Conservation (phyloP, 208 protist genomes). For the Vickermania ingenoplastis region DNA sequence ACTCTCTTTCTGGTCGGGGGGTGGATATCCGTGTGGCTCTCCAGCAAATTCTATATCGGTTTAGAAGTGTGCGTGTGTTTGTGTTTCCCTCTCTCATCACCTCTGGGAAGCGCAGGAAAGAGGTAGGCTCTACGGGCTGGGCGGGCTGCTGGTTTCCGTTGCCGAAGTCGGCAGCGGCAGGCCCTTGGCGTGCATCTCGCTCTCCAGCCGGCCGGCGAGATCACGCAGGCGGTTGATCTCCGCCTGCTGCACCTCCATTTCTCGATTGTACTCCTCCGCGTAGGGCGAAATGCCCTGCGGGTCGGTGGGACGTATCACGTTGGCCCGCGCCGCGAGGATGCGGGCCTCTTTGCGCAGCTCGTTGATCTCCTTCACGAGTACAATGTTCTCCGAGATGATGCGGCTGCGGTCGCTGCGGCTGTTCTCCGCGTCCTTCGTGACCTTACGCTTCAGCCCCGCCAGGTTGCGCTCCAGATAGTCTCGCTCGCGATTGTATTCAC, state of each 20-base stretch:
- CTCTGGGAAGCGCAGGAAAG: too few relatives aligned
- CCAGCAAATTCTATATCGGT: too few relatives aligned
- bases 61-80: too few relatives aligned
- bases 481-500: conserved; percentile 93
- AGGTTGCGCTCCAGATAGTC: conserved; percentile 93
- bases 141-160: too few relatives aligned
- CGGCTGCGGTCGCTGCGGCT: conserved; percentile 82
- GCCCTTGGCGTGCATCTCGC: conserved; percentile 45
- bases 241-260: conserved; percentile 82
- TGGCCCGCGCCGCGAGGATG: conserved; percentile 56
- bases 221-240: conserved; percentile 74
- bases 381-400: conserved; percentile 94
- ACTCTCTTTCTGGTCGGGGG: too few relatives aligned
- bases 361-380: conserved; percentile 95
- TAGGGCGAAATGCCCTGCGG: conserved; percentile 41
- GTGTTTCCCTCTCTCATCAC: too few relatives aligned
- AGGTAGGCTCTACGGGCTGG: too few relatives aligned
- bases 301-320: conserved; percentile 40
- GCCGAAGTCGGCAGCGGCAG: conserved; percentile 37
- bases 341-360: conserved; percentile 93
- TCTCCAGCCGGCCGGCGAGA: conserved; percentile 57
- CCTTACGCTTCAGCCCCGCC: conserved; percentile 87
- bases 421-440: conserved; percentile 91
- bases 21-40: too few relatives aligned
- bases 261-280: conserved; percentile 54